Conservation (phyloP, 768 basidiomycete species). For the Amanita thiersii region DNA sequence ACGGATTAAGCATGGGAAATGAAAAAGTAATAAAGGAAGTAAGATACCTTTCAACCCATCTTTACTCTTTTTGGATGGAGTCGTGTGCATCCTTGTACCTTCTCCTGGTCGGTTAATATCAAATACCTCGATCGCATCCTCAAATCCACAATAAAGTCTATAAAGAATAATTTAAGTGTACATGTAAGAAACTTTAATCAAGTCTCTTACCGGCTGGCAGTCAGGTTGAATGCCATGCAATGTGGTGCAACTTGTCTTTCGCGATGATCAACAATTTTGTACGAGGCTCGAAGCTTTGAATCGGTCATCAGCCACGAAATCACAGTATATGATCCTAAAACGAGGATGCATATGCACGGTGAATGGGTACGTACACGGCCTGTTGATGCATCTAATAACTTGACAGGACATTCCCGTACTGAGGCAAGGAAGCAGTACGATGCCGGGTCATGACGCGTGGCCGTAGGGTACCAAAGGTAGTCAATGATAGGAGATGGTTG, state of each 20-base stretch:
- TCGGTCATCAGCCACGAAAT: constrained; percentile 1
- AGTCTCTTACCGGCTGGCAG: constrained; percentile 50
- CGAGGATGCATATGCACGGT: not conserved
- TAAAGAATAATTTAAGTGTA: not conserved
- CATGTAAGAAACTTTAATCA: not conserved
- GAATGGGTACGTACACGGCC: constrained; percentile 48
- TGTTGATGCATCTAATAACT: constrained; percentile 71
- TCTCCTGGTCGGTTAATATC: constrained; percentile 68
- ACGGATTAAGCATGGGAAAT: not conserved
- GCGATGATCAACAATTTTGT: constrained; percentile 88
- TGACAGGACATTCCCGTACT: constrained; percentile 79
- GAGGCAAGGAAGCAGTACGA: constrained; percentile 81
- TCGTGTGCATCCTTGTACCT: constrained; percentile 62
- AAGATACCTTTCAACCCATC: constrained; percentile 80
- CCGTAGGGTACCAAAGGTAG: constrained; percentile 79
- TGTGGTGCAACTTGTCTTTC: constrained; percentile 88
- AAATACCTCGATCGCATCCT: constrained; percentile 81
- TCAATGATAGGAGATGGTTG: constrained; percentile 75
- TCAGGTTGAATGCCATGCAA: constrained; percentile 67
- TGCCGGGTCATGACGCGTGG: constrained; percentile 45
- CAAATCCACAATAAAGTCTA: constrained; percentile 84
- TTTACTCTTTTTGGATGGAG: constrained; percentile 67
- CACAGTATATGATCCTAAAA: not conserved
- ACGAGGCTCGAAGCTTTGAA: constrained; percentile 87
- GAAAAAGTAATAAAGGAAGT: not conserved